Base-by-base conservation (phyloP, 2,329 filamentous ascomycete genomes). In the Trichoderma sp. region DNA sequence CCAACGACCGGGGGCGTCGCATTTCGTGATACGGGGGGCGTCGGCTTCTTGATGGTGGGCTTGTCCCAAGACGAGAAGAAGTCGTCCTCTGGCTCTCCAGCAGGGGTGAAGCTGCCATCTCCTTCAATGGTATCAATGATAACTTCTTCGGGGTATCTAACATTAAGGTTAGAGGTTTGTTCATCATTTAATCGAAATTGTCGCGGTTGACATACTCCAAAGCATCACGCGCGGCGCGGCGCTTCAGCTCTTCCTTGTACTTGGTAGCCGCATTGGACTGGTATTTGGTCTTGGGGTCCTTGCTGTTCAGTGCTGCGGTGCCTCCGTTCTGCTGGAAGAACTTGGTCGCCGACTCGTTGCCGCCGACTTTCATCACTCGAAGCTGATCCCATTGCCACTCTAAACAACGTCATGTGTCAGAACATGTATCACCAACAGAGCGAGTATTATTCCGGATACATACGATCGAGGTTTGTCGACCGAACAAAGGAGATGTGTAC, bases 41-140 rank as follows among this genome's bases (percentile, higher is more conserved):
- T 97, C 39, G 94, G 94, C 74, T 93, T 90, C 85, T 98, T 99
- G 81, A 99, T 96, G 5, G 93, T 88, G 25, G 95, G 95, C 83
- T 98, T 97, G 77, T 98, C 95, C 95, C 94, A 99, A 0, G 93
- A 97, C 10, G 94, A 97, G 82, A 99, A 99, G 84, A 99, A 99
- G 78, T 98, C 95, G 76, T 97, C 94, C 73, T 97, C 94, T 25
- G 87, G 85, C 72, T 97, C 93, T 72, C 89, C 91, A 54, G 91
- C 87, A n/a, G 94, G 92, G 12, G 93, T 96, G 72, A 86, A 88
- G 42, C 88, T 84, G 72, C 87, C 89, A 69, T 92, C 90, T 58
- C 86, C 82, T 27, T 89, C 86, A 70, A 86, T 84, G 35, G 87
- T 83, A 74, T 98, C 95, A 72, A 97, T 89, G 27, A 94, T 87